Base-by-base conservation (phyloP, 2,329 filamentous ascomycete species). In the Colletotrichum sp. region DNA sequence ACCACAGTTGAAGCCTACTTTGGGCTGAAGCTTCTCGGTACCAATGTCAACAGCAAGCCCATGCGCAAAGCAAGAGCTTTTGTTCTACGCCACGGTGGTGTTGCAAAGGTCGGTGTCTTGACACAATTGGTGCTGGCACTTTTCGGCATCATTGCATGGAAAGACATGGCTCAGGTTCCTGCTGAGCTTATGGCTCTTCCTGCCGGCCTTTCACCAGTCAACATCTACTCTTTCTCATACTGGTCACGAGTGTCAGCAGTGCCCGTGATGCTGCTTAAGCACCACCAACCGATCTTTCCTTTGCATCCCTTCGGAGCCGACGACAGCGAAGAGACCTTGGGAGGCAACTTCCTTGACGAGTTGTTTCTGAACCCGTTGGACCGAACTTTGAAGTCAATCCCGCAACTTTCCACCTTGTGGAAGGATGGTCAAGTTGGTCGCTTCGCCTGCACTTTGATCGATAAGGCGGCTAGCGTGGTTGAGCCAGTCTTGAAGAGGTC, bases 151-250 rank as follows among this genome's bases (percentile, higher is more conserved):
- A 60, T 67, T 34, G 52, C 48, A 5, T 72, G 70, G 70, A 60
- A 67, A 10, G 70, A 72, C 34, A 72, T 72, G 63, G 70, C 70
- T 15, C 70, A 72, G 7, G 70, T 72, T 5, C 70, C 70, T 8
- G 70, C 70, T 6, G 70, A 72, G 16, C 13, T 72, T 15, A 72
- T 72, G 61, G 61, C 63, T 12, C 61, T 72, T 6, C 70, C 70
- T 12, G 63, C 61, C 1, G 61, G 70, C 2, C 69, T 71, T 10
- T 67, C 61, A 3, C 70, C 70, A 4, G 52, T 67, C 63, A 67
- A 72, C 34, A 67, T 72, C 12, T 72, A 72, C 63, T 67, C 70
- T 10, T 72, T 72, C 16, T 67, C 70, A 1, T 67, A 72, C 70
- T 72, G 70, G 70, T 72, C 70, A 6, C 70, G 70, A 1, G 70